phyloP scores from a whole-genome alignment of 1,284 basidiomycete species.

The Ustilago crameri region DNA sequence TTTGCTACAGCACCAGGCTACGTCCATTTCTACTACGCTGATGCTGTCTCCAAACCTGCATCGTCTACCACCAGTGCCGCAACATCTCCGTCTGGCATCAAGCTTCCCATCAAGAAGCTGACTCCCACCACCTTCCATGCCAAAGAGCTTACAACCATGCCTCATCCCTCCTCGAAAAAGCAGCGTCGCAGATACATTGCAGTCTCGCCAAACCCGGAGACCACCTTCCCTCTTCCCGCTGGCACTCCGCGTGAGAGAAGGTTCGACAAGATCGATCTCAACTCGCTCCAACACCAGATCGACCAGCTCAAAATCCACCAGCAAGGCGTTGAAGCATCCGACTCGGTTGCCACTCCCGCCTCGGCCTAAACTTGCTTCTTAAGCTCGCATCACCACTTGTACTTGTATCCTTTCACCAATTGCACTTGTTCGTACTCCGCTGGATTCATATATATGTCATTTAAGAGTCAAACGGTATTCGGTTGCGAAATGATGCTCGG shows the following conservation, averaged over 20 bases:
- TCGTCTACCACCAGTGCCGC: constrained; percentile 7
- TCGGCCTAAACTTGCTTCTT: constrained; percentile 8
- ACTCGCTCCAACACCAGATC: constrained; percentile 51
- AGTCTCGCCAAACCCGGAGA: constrained; percentile 53
- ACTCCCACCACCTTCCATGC: constrained; percentile 36
- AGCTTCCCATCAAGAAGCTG: constrained; percentile 44
- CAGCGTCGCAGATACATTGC: constrained; percentile 61
- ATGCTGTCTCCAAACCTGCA: constrained; percentile 9
- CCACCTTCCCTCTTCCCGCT: constrained; percentile 41
- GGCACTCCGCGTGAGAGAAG: constrained; percentile 50
- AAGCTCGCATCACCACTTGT: constrained; percentile 15
- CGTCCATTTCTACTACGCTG: constrained; percentile 64
- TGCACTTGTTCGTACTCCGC: too few relatives aligned
- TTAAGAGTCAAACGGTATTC: too few relatives aligned
- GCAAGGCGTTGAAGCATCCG: constrained; percentile 10
- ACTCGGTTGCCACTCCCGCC: constrained; percentile 10
- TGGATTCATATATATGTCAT: too few relatives aligned
- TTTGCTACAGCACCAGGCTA: constrained; percentile 64
- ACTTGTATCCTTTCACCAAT: constrained; percentile 29
- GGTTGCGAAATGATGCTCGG: too few relatives aligned
- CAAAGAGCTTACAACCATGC: constrained; percentile 27
- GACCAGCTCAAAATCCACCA: constrained; percentile 49
- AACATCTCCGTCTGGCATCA: constrained; percentile 27
- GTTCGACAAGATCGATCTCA: constrained; percentile 63
- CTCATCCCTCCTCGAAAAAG: constrained; percentile 61